These are phyloP conservation scores for Xylariaceae sp. DNA, from an alignment of 2,329 filamentous ascomycete species.

Conservation along the genomic window DNA sequence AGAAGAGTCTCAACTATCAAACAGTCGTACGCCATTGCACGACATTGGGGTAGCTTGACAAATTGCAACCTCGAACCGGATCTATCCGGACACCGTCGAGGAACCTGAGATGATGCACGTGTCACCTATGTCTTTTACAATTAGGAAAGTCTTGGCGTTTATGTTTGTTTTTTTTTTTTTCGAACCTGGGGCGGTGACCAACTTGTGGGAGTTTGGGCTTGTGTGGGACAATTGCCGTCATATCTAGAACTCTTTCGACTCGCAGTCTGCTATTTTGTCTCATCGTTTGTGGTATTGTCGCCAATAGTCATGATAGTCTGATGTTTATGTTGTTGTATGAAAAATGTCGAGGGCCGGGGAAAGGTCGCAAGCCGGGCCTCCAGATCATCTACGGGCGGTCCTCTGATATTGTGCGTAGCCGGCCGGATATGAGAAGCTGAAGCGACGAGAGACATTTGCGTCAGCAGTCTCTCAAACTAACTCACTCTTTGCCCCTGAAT, in stretches of 20 bases:
- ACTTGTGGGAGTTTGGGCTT: conserved; percentile 10
- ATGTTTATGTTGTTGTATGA: background rate
- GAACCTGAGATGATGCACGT: conserved; percentile 11
- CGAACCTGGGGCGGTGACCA: conserved; percentile 1
- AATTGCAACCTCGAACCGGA: conserved; percentile 22
- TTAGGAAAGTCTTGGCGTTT: conserved; percentile 17
- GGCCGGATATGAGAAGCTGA: background rate
- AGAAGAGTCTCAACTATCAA: conserved; percentile 2
- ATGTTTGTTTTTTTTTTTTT: background rate
- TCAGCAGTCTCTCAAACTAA: background rate
- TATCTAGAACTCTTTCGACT: conserved; percentile 1
- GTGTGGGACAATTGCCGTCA: conserved; percentile 1
- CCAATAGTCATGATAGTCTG: background rate
- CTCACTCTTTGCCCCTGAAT: background rate
- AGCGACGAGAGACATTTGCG: background rate
- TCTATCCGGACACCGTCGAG: conserved; percentile 19
- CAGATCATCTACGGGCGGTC: background rate
- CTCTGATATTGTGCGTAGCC: background rate
- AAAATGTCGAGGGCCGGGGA: background rate
- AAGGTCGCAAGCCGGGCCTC: too few species aligned
- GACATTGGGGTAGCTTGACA: conserved; percentile 19
- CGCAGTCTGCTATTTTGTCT: background rate
- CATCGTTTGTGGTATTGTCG: background rate
- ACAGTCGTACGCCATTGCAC: conserved; percentile 28
- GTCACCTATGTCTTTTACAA: conserved; percentile 5